Percentiles rank a stretch among this genome's conserved stretches.
Evolutionary conservation across 148 eudicot genomes (phyloP).

Genomic region (Euryodendron excelsum): DNA sequence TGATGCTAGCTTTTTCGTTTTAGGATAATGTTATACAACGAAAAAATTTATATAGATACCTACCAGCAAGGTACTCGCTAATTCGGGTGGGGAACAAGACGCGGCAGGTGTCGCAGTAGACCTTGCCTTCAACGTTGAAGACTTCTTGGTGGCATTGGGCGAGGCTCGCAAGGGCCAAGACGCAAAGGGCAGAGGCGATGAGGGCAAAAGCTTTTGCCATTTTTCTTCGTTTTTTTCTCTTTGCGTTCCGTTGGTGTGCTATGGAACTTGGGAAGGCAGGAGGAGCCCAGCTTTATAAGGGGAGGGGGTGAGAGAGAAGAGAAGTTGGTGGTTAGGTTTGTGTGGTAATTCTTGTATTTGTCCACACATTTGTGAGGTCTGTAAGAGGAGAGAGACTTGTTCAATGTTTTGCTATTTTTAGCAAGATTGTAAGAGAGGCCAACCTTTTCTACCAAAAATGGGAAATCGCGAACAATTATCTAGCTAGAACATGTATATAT

Average conservation of each 20-base stretch:
- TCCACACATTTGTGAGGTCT: neutral
- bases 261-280: neutral
- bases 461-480: no score
- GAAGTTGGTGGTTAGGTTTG: neutral
- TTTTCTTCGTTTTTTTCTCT: neutral
- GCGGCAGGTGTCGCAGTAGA: slow-evolving; percentile 19
- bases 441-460: no score
- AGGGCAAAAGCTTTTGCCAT: slow-evolving; percentile 34
- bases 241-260: neutral
- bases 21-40: no score
- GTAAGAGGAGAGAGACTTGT: neutral
- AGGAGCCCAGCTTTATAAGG: slow-evolving; percentile 4
- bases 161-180: slow-evolving; percentile 26
- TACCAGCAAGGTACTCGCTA: neutral
- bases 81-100: slow-evolving; percentile 13
- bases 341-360: neutral
- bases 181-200: slow-evolving; percentile 23
- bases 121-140: slow-evolving; percentile 12
- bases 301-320: neutral
- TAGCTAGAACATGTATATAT: no score
- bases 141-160: slow-evolving; percentile 17
- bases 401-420: neutral
- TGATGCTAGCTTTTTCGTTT: no score
- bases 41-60: neutral
- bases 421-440: no score